phyloP scores from a whole-genome alignment of 1,139 yeast species.

The Taphrina deformans region DNA sequence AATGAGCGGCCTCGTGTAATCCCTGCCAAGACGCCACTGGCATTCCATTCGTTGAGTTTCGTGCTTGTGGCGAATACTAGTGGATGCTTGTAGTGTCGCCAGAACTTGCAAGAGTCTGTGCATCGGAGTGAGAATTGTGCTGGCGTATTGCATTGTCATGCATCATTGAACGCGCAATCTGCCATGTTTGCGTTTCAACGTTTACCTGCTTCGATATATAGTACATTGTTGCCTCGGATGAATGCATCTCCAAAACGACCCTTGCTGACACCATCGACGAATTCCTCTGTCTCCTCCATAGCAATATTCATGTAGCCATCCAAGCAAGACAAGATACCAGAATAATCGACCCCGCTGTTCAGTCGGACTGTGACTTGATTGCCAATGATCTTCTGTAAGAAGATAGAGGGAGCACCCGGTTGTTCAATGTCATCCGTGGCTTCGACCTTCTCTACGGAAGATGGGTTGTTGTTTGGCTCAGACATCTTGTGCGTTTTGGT shows the following conservation, averaged over 20 bases:
- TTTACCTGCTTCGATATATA: slow-evolving; percentile 7
- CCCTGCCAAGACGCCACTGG: no score
- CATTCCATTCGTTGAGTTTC: no score
- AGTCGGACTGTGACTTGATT: slow-evolving; percentile 77
- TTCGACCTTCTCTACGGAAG: background rate
- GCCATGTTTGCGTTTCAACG: slow-evolving; percentile 8
- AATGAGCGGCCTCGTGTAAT: no score
- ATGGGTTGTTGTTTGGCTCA: background rate
- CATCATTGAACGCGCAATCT: no score
- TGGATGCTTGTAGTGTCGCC: no score
- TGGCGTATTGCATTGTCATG: no score
- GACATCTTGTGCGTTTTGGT: background rate
- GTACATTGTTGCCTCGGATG: slow-evolving; percentile 89
- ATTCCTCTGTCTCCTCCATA: slow-evolving; percentile 72
- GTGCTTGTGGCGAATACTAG: no score
- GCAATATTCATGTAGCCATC: slow-evolving; percentile 98
- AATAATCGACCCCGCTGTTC: slow-evolving; percentile 82
- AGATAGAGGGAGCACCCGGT: slow-evolving; percentile 43
- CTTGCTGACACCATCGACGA: slow-evolving; percentile 57
- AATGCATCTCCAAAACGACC: slow-evolving; percentile 81
- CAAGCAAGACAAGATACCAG: slow-evolving; percentile 75
- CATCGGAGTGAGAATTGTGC: no score
- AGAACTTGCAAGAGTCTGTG: no score
- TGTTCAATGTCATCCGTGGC: background rate
- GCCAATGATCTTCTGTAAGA: slow-evolving; percentile 76